Percentiles rank a stretch among this genome's conserved stretches.
These are phyloP conservation scores for Diaporthe batatas DNA, from an alignment of 2,329 filamentous ascomycete species.

Conservation along the genomic window DNA sequence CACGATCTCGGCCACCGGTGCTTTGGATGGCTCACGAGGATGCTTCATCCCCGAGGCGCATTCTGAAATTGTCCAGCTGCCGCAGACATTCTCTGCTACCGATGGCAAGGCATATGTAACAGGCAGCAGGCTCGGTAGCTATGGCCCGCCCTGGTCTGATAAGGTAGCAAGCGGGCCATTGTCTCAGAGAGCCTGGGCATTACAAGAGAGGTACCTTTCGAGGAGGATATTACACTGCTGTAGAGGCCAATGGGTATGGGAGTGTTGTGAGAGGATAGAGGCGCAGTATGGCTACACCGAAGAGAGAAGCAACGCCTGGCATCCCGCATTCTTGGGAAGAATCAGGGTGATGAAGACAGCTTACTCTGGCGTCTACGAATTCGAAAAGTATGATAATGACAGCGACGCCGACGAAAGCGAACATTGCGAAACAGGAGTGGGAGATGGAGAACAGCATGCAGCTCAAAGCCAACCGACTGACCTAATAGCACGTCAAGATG, in stretches of 20 bases:
- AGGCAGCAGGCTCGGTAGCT: background rate
- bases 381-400: background rate
- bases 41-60: slow-evolving; percentile 17
- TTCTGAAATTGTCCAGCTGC: slow-evolving; percentile 12
- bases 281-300: slow-evolving; percentile 5
- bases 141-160: slow-evolving; percentile 5
- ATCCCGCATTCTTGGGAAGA: background rate
- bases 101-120: slow-evolving; percentile 8
- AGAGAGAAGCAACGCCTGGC: slow-evolving; percentile 5
- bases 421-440: background rate
- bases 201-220: slow-evolving; percentile 14
- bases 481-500: background rate
- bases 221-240: slow-evolving; percentile 20
- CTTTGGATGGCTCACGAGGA: slow-evolving; percentile 17
- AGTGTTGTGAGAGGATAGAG: slow-evolving; percentile 14
- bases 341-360: slow-evolving; percentile 5
- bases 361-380: slow-evolving; percentile 12
- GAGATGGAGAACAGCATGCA: background rate
- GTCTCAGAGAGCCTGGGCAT: slow-evolving; percentile 11
- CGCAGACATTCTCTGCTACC: slow-evolving; percentile 5
- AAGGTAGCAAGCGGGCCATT: slow-evolving; percentile 4
- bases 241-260: slow-evolving; percentile 9
- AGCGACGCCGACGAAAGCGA: background rate
- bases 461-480: background rate
- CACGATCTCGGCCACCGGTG: slow-evolving; percentile 26